A percentile compares a stretch with the other conserved stretches of the same genome.
Conservation (phyloP, 257 asterid species). For the Plantago major region DNA sequence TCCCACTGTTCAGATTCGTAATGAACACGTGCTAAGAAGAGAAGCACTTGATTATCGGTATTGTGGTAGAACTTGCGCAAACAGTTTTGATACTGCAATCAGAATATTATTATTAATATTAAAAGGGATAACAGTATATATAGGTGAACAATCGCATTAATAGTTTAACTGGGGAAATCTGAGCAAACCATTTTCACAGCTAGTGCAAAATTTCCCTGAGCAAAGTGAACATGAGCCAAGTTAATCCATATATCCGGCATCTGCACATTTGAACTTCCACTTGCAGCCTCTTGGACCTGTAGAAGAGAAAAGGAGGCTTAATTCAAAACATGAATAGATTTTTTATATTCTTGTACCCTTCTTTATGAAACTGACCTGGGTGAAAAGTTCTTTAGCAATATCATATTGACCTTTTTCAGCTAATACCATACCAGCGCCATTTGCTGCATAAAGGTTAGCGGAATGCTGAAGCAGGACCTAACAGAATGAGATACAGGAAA, state of each 20-base stretch:
- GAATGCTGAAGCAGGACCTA: conserved; percentile 56
- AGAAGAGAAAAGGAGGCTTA: conserved; percentile 10
- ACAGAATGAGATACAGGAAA: conserved; percentile 13
- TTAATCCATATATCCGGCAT: conserved; percentile 99
- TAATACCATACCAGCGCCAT: conserved; percentile 95
- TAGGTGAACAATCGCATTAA: too few relatives aligned
- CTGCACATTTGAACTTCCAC: conserved; percentile 81
- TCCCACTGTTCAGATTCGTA: conserved; percentile 99
- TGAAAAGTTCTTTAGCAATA: conserved; percentile 68
- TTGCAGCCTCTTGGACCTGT: conserved; percentile 94
- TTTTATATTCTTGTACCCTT: background rate
- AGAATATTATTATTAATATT: conserved; percentile 11
- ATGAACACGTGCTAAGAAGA: conserved; percentile 94
- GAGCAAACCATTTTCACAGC: conserved; percentile 89
- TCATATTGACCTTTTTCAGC: conserved; percentile 98
- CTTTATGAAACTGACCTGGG: conserved; percentile 41
- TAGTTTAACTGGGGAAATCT: conserved; percentile 1
- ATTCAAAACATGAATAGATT: conserved; percentile 12
- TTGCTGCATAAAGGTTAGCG: conserved; percentile 95
- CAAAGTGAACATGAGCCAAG: conserved; percentile 97
- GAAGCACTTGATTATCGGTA: conserved; percentile 94
- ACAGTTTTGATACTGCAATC: conserved; percentile 89
- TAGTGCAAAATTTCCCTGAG: conserved; percentile 89
- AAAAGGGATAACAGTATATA: conserved; percentile 24
- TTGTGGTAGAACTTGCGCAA: conserved; percentile 80